Conservation (phyloP, 1,139 yeast species). For the Saccharomyces hybrid region DNA sequence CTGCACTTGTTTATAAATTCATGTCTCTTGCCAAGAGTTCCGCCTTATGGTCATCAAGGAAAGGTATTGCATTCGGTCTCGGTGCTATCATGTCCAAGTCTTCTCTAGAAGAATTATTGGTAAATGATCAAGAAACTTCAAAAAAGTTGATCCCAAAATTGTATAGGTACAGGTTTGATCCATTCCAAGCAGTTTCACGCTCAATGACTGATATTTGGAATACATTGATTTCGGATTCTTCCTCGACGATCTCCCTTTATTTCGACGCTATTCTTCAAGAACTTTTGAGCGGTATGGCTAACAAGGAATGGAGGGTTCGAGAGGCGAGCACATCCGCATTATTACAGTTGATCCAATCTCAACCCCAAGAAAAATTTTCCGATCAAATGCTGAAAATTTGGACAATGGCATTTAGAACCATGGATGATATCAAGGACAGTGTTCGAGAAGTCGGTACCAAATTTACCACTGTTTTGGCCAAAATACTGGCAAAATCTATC, state of each 20-base stretch:
- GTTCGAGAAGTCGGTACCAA: conserved; percentile 75
- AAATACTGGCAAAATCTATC: conserved; percentile 52
- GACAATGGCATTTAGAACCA: conserved; percentile 79
- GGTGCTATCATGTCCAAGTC: conserved; percentile 79
- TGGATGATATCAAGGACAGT: conserved; percentile 93
- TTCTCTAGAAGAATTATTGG: conserved; percentile 56
- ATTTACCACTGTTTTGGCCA: conserved; percentile 60
- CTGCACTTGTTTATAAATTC: conserved; percentile 85
- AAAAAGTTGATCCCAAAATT: conserved; percentile 69
- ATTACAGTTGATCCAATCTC: conserved; percentile 61
- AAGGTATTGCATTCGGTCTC: conserved; percentile 90
- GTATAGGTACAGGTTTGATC: conserved; percentile 80
- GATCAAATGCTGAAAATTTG: conserved; percentile 59
- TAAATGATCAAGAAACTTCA: conserved; percentile 48
- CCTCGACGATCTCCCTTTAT: conserved; percentile 46
- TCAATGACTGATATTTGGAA: conserved; percentile 91
- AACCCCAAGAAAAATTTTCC: conserved; percentile 49
- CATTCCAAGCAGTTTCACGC: conserved; percentile 61
- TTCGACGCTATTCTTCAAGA: conserved; percentile 58
- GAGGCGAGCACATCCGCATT: conserved; percentile 81
- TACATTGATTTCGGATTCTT: conserved; percentile 56
- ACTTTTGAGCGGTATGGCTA: conserved; percentile 62
- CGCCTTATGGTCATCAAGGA: conserved; percentile 85
- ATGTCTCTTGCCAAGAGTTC: conserved; percentile 89
- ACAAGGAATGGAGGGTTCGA: conserved; percentile 87